A percentile compares a stretch with the other conserved stretches of the same genome.
Evolutionary conservation across 768 basidiomycete species (phyloP).

Genomic region (Hypholoma sublateritium): DNA sequence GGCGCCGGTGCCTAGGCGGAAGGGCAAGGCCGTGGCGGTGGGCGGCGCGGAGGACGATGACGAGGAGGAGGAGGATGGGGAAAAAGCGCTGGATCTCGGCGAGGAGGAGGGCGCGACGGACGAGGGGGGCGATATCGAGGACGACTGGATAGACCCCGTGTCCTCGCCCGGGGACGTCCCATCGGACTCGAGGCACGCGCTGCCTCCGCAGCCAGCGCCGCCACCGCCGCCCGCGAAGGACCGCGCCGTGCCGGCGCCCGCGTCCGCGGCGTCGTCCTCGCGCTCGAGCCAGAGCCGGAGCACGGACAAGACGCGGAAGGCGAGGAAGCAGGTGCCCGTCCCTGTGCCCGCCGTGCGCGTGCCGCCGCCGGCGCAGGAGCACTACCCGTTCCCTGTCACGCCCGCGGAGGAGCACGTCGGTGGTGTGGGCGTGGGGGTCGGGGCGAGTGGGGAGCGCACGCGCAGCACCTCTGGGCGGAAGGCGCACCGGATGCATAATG

Average conservation of each 20-base stretch:
- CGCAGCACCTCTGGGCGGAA: conserved; percentile 21
- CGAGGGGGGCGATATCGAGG: conserved; percentile 42
- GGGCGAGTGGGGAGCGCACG: conserved; percentile 16
- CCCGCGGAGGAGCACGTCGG: conserved; percentile 28
- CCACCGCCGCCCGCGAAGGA: not conserved
- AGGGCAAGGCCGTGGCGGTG: conserved; percentile 20
- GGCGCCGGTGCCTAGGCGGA: conserved; percentile 13
- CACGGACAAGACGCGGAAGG: conserved; percentile 33
- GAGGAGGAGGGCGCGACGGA: conserved; percentile 25
- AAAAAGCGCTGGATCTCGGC: conserved; percentile 33
- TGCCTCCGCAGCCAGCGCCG: no score
- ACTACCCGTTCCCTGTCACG: conserved; percentile 68
- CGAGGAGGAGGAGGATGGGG: conserved; percentile 12
- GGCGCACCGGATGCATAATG: conserved; percentile 60
- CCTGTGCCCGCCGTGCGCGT: conserved; percentile 43
- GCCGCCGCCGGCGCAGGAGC: conserved; percentile 31
- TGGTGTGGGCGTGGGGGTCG: conserved; percentile 1
- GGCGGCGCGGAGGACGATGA: conserved; percentile 20
- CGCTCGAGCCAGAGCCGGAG: conserved; percentile 5
- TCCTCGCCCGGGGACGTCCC: conserved; percentile 27
- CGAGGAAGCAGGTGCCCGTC: conserved; percentile 42
- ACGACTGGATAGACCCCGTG: conserved; percentile 72
- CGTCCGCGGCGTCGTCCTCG: conserved; percentile 11
- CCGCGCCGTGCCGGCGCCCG: conserved; percentile 11
- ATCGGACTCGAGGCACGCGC: no score